Evolutionary conservation across 2,329 filamentous ascomycete genomes (phyloP).

Genomic region (Colletotrichum liaoningense): DNA sequence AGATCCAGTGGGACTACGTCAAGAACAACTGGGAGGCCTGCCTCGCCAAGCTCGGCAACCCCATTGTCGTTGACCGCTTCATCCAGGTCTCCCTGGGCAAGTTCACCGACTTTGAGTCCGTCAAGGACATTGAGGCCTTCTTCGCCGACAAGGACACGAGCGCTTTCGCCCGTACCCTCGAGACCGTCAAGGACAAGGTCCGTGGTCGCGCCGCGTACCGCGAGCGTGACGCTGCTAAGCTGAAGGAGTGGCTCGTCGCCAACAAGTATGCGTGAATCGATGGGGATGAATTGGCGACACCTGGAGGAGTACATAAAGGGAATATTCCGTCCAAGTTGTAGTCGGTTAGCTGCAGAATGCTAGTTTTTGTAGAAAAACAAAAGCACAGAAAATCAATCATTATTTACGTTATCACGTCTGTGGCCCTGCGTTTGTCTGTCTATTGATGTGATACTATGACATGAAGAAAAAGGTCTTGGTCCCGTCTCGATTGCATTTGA

Average conservation of each 20-base stretch:
- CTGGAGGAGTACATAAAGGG: not conserved
- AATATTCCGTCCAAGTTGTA: slow-evolving; percentile 14
- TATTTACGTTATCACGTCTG: not conserved
- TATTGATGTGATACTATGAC: no score
- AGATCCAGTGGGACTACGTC: slow-evolving; percentile 85
- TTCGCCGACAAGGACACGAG: slow-evolving; percentile 88
- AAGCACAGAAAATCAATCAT: not conserved
- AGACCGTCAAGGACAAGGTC: slow-evolving; percentile 88
- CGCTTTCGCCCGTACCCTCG: slow-evolving; percentile 86
- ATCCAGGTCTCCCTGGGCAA: slow-evolving; percentile 81
- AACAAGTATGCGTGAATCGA: slow-evolving; percentile 52
- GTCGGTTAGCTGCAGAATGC: not conserved
- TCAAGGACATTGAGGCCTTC: slow-evolving; percentile 84
- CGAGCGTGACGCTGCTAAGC: slow-evolving; percentile 76
- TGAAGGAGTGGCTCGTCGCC: slow-evolving; percentile 82
- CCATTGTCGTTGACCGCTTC: slow-evolving; percentile 90
- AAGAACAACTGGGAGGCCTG: slow-evolving; percentile 85
- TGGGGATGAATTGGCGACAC: not conserved
- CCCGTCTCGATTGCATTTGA: no score
- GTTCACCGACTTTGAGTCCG: slow-evolving; percentile 77
- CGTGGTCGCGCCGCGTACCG: slow-evolving; percentile 85
- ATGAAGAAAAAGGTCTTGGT: no score
- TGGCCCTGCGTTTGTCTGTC: no score
- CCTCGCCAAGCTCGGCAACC: slow-evolving; percentile 80
- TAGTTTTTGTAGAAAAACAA: slow-evolving; percentile 1